These are phyloP conservation scores for Tetraselmis striata DNA, from an alignment of 139 green algal genomes.

Conservation along the genomic window DNA sequence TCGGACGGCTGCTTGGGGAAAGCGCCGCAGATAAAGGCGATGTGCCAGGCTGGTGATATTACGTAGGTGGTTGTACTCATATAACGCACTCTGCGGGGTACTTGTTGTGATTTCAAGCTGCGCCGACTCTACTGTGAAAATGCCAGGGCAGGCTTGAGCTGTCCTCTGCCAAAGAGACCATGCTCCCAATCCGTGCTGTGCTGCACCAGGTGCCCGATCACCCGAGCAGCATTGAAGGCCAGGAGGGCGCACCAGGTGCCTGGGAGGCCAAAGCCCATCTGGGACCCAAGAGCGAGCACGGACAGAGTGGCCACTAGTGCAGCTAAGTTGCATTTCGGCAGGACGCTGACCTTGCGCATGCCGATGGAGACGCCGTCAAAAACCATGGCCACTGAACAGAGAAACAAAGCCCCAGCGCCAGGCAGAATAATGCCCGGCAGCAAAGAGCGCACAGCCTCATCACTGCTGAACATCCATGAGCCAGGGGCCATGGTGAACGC, in stretches of 20 bases:
- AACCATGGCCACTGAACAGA: slow-evolving; percentile 47
- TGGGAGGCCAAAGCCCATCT: slow-evolving; percentile 1
- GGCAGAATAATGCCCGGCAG: slow-evolving; percentile 17
- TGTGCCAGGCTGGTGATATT: too few species aligned
- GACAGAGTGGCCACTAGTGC: slow-evolving; percentile 21
- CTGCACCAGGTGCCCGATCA: too few species aligned
- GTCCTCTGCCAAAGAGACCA: too few species aligned
- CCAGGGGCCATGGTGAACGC: slow-evolving; percentile 17
- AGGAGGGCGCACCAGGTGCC: neutral
- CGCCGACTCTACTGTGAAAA: too few species aligned
- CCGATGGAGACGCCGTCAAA: slow-evolving; percentile 50
- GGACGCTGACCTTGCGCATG: slow-evolving; percentile 24
- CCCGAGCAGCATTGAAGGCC: too few species aligned
- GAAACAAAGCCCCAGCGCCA: slow-evolving; percentile 18
- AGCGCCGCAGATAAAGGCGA: too few species aligned
- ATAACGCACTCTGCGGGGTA: too few species aligned
- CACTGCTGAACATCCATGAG: slow-evolving; percentile 31
- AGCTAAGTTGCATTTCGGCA: slow-evolving; percentile 24
- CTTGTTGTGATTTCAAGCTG: too few species aligned
- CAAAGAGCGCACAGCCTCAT: slow-evolving; percentile 20
- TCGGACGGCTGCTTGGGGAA: too few species aligned
- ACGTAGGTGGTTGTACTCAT: too few species aligned
- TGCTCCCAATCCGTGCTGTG: too few species aligned
- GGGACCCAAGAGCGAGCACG: slow-evolving; percentile 17
- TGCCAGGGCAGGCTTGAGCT: too few species aligned